Conservation (phyloP, 345 rosid genomes). For the Salix caprea region DNA sequence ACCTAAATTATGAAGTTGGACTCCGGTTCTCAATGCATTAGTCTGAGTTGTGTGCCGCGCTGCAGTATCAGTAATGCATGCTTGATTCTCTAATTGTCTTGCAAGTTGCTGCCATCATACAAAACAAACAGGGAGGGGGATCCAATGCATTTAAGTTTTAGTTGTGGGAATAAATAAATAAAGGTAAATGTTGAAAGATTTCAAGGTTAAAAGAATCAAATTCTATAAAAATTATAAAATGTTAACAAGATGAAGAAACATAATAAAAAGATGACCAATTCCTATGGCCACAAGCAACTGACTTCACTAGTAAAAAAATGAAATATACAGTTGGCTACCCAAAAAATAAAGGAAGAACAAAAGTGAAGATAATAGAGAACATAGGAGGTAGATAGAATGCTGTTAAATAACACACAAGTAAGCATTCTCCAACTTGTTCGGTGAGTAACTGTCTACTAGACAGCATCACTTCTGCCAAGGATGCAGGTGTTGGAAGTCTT, state of each 20-base stretch:
- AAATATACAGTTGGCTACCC: background rate
- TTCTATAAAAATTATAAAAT: background rate
- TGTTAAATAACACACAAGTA: slow-evolving; percentile 37
- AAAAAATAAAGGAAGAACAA: background rate
- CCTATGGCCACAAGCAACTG: background rate
- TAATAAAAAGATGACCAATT: background rate
- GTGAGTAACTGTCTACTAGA: slow-evolving; percentile 55
- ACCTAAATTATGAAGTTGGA: slow-evolving; percentile 53
- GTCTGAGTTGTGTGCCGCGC: slow-evolving; percentile 36
- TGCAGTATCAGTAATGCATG: slow-evolving; percentile 36
- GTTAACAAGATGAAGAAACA: background rate
- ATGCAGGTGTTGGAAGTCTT: slow-evolving; percentile 68
- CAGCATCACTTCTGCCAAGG: slow-evolving; percentile 54
- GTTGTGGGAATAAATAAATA: slow-evolving; percentile 10
- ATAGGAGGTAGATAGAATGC: slow-evolving; percentile 1
- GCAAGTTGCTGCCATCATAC: slow-evolving; percentile 47
- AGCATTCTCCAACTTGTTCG: slow-evolving; percentile 55
- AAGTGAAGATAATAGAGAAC: background rate
- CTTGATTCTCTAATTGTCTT: slow-evolving; percentile 51
- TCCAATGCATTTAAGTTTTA: background rate
- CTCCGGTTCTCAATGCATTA: slow-evolving; percentile 47
- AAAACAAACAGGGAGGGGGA: background rate
- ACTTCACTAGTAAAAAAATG: background rate
- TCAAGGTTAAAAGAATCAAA: background rate
- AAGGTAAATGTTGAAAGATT: background rate